Base-by-base conservation (phyloP, 2,329 filamentous ascomycete species). In the Fusarium sublunatum region DNA sequence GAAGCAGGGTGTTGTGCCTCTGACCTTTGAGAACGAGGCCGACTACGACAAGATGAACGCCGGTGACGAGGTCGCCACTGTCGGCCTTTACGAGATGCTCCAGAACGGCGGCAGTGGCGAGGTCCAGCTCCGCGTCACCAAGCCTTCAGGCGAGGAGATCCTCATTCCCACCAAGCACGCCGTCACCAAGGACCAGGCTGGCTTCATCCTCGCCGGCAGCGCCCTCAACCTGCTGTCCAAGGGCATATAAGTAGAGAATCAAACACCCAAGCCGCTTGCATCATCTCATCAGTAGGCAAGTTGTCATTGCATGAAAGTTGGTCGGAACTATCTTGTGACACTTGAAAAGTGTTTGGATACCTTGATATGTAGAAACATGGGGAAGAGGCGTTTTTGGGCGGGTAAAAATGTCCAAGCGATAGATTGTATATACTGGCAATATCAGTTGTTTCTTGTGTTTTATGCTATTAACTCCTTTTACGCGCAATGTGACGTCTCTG, bases 1-100 rank as follows among this genome's bases (percentile, higher is more conserved):
- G 87, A 97, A 97, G 82, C 95, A 99, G 81, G 95, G 95, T 63
- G 91, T 99, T 31, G 92, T 99, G 40, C 95, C 95, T 2, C 82
- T 99, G 70, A 97, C 92, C 0, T 97, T 99, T 73, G 91, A 82
- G 41, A 84, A 97, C 76, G 93, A 96, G 78, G 84, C 86, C 19
- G 95, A 98, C 77, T 98, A 97, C 75, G 91, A 95, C 72, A 80
- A 82, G 63, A 91, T 99, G 64, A 82, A 86, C 48, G 93, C 93
- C 0, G 91, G 93, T 64, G 95, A 99, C 75, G 83, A 88, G 70
- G 91, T 98, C 24, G 82, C 82, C 59, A 98, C 94, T 0, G 84
- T 93, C 34, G 95, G 95, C 0, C 79, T 99, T 61, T 87, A 91
- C 72, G 90, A 96, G 57, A 91, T 95, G 80, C 82, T 99, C 57